Evolutionary conservation across 139 green algal species (phyloP), one percentile per base, ranked within the genome.

Genomic region (Chlorokybus atmophyticus): DNA sequence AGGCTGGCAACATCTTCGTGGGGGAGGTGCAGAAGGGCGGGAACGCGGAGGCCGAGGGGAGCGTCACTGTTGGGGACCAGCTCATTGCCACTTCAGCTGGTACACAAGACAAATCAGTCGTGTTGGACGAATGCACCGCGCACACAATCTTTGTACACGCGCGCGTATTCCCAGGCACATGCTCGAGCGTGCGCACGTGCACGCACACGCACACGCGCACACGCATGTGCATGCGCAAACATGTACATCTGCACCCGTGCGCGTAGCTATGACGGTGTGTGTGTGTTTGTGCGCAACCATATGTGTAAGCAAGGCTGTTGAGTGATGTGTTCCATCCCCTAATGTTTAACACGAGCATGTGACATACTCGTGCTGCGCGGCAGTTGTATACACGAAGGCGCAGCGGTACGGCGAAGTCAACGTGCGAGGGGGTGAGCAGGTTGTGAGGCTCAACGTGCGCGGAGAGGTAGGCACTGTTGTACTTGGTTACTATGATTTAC

Each of bases 1-100:
- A 49, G 25, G 27, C 39, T 10, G 64, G 64, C 27, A 30, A 39
- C 4, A 71, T 73, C 19, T 73, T 68, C 7, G 60, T 73, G 3
- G 64, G 21, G 32, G 64, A 72, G n/a, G 35, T 73, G 1, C n/a
- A 29, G 8, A 19, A 27, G 14, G 64, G 30, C 6, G 64, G 64
- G 10, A 73, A 73, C n/a, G 64, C 64, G 32, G 60, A 48, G 32
- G 51, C 47, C 29, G 42, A 23, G n/a, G 64, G 64, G 25, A 4
- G 63, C 2, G 40, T 73, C 2, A 40, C 57, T 19, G 64, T 64
- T 0, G 64, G 64, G 21, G 64, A 73, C 30, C 23, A 73, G 64
- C 60, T 73, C 39, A 64, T 70, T 32, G 62, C 62, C 10, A 68
- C 57, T 21, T 60, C 44, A 42, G 48, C 48, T 40, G 48, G 48